These are phyloP conservation scores for Linnemannia zychae DNA, from an alignment of 192 early-diverging fungal genomes.

Conservation along the genomic window DNA sequence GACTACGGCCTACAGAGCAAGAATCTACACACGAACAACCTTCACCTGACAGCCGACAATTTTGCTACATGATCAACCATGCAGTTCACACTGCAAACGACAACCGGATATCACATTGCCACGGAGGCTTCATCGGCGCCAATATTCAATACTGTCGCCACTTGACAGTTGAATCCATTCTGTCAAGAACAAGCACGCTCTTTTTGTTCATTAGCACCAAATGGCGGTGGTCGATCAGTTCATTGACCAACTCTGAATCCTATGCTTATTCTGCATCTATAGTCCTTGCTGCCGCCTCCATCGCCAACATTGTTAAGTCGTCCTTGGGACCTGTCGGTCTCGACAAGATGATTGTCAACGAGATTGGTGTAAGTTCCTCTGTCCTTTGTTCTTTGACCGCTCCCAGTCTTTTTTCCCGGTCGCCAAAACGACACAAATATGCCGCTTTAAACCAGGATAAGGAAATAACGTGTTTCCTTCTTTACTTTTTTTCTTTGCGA, in stretches of 20 bases:
- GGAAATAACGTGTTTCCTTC: background rate
- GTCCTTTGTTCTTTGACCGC: constrained; percentile 8
- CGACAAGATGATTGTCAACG: constrained; percentile 99
- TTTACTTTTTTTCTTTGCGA: background rate
- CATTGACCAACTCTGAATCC: background rate
- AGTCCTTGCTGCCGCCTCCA: constrained; percentile 96
- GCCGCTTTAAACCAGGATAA: background rate
- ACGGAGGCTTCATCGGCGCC: background rate
- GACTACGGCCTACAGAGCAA: background rate
- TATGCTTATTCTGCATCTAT: constrained; percentile 1
- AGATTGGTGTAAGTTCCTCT: constrained; percentile 95
- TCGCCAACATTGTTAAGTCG: constrained; percentile 99
- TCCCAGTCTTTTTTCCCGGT: background rate
- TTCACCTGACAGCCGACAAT: background rate
- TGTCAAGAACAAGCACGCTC: background rate
- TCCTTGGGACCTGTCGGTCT: constrained; percentile 98
- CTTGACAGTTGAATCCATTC: background rate
- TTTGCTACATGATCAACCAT: background rate
- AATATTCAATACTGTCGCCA: background rate
- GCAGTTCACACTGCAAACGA: background rate
- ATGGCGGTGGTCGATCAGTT: background rate
- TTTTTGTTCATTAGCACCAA: background rate
- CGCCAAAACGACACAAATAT: background rate
- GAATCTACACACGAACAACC: background rate
- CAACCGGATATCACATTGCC: background rate